Evolutionary conservation across 108 stramenopile species (phyloP).

Genomic region (Cyclotella sp.): DNA sequence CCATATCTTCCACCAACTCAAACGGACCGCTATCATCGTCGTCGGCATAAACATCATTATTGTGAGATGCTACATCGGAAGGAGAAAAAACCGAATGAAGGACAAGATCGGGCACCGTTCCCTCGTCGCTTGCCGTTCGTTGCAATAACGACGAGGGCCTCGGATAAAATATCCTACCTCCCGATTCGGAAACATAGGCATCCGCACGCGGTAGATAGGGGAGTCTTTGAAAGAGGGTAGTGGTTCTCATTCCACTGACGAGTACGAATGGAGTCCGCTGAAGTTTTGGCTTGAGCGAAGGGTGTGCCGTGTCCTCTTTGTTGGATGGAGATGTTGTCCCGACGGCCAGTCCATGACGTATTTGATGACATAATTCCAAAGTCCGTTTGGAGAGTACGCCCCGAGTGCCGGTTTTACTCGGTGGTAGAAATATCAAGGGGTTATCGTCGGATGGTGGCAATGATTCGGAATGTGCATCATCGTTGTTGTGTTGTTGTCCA

Average conservation of each 20-base stretch:
- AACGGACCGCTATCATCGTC: constrained; percentile 51
- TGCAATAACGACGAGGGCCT: background rate
- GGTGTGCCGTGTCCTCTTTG: background rate
- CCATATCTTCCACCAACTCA: constrained; percentile 67
- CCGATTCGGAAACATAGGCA: constrained; percentile 79
- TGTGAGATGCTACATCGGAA: too few species aligned
- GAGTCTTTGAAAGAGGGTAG: constrained; percentile 75
- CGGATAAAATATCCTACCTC: constrained; percentile 85
- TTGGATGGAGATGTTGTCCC: background rate
- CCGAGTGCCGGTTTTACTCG: constrained; percentile 71
- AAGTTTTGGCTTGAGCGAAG: background rate
- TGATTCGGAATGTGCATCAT: background rate
- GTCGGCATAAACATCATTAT: too few species aligned
- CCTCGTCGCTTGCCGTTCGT: background rate
- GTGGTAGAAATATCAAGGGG: constrained; percentile 57
- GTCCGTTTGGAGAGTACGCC: constrained; percentile 62
- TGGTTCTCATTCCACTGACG: constrained; percentile 83
- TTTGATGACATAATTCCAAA: constrained; percentile 45
- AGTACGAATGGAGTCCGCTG: constrained; percentile 58
- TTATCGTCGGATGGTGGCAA: background rate
- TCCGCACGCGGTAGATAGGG: constrained; percentile 80
- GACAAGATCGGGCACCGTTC: constrained; percentile 25
- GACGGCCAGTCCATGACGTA: constrained; percentile 39
- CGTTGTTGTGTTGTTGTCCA: constrained; percentile 1
- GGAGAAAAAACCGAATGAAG: constrained; percentile 46